Evolutionary conservation across 768 basidiomycete genomes (phyloP), one percentile per base, ranked within the genome.

Genomic region (Rossbeevera mucosa): DNA sequence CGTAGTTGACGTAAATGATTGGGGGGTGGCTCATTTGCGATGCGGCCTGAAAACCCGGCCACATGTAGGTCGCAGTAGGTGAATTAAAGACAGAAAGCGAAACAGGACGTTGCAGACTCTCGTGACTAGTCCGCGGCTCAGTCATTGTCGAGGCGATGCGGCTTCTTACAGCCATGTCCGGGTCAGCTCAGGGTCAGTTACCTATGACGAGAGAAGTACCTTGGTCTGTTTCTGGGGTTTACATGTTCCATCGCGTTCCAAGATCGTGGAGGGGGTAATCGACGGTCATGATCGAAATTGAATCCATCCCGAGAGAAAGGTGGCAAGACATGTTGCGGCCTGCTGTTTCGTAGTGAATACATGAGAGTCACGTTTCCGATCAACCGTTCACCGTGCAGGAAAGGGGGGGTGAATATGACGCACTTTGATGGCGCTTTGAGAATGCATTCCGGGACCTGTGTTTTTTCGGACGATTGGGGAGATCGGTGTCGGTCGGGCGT

Each of bases 21-120:
- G 77, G 75, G 46, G 64, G 67, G 53, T 67, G 60, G 47, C 58
- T 62, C 72, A 75, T 76, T 60, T 74, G 68, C 30, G 74, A 78
- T 22, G 74, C 72, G 55, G 74, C 67, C 57, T 70, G 66, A 54
- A 79, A 71, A 51, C 62, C 68, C n/a, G 75, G 75, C 77, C 77
- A 80, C 61, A 71, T 67, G 62, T 71, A 80, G 43, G 75, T 73
- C 54, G 77, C 72, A 50, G 71, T 75, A 44, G 73, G 68, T 43
- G 73, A 70, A 59, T 73, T 71, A 63, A 75, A 75, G 47, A 75
- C 69, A 21, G 73, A 72, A 48, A 76, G 64, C 44, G 70, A 67
- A 45, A 71, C 64, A 31, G 68, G 69, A 62, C 62, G 69, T 53
- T 67, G 69, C 22, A 49, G 55, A 56, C 52, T 54, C 36, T 68